Conservation (phyloP, 345 rosid genomes). For the Populus deltoides region DNA sequence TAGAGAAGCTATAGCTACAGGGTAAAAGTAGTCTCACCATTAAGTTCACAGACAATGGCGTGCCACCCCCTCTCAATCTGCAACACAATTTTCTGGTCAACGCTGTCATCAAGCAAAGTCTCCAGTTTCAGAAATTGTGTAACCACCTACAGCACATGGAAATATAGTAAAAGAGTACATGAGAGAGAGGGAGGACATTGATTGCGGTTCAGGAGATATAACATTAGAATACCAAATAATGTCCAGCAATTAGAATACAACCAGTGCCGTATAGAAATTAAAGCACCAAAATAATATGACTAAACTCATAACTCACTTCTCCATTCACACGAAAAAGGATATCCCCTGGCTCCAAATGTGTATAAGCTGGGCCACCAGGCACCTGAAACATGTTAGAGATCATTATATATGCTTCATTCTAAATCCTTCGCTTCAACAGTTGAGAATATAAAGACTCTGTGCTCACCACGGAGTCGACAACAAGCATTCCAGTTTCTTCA, state of each 20-base stretch:
- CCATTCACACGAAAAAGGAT: conserved; percentile 87
- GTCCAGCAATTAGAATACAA: too few species aligned
- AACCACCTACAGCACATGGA: conserved; percentile 51
- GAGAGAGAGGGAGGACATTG: too few species aligned
- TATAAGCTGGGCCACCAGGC: conserved; percentile 92
- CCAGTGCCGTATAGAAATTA: too few species aligned
- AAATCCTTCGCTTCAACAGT: not conserved
- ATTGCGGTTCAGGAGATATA: too few species aligned
- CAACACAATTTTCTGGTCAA: conserved; percentile 55
- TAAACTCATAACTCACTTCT: conserved; percentile 51
- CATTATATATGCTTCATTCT: conserved; percentile 1
- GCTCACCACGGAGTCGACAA: conserved; percentile 86
- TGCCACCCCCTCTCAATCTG: conserved; percentile 95
- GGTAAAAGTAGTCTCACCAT: conserved; percentile 29
- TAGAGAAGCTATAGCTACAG: conserved; percentile 21
- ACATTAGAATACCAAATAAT: too few species aligned
- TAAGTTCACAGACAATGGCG: conserved; percentile 52
- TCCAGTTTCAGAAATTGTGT: conserved; percentile 87
- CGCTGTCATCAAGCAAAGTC: conserved; percentile 75
- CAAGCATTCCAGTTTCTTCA: conserved; percentile 95
- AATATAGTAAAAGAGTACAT: too few species aligned
- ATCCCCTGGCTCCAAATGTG: conserved; percentile 84
- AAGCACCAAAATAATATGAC: too few species aligned
- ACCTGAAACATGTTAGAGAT: conserved; percentile 52
- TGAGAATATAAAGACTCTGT: not conserved